Base-by-base conservation (phyloP, 306 rosid genomes). In the Coriaria nepalensis region DNA sequence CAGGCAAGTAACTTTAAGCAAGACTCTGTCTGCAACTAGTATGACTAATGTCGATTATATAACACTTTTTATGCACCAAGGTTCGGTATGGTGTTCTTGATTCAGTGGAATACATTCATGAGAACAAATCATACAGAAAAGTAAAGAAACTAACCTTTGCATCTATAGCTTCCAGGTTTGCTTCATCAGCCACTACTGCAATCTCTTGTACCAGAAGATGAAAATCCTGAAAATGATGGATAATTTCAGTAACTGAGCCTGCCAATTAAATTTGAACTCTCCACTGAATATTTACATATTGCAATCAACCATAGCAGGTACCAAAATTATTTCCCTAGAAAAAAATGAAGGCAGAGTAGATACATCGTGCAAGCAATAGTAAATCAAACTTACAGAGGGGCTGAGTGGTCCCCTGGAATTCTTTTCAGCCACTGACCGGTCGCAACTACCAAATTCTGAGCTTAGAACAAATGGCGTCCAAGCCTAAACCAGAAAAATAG, bases 361-460 rank as follows among this genome's bases (percentile, higher is more conserved):
- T 35, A 64, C 40, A 38, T 53, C 45, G 13, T 56, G 63, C 36
- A 9, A 49, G 62, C 41, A 45, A 65, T 45, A 51, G 59, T 33
- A 44, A 67, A 68, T 53, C 57, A n/a, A 70, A 78, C 96, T 76
- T 72, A 88, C 95, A 68, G 65, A 60, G 13, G 93, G 68, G 49
- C 78, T 75, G 40, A 88, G 53, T 37, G 61, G 71, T 62, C 69
- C 72, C 40, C 68, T 61, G 9, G 66, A 47, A 56, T 45, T 44
- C 46, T 55, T 53, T 20, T 15, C 20, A 35, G 70, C 61, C 6
- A 64, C 71, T 61, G 57, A 70, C 50, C 65, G 49, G 32, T 59
- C 68, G 33, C 47, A 48, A 73, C 51, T 9, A 49, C 58, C 54
- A 60, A 49, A 60, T 55, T 74, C 83, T 7, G 40, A 9, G 65